Evolutionary conservation across 2,329 filamentous ascomycete genomes (phyloP), one percentile per base, ranked within the genome.

Genomic region (Colletotrichum australisinense): DNA sequence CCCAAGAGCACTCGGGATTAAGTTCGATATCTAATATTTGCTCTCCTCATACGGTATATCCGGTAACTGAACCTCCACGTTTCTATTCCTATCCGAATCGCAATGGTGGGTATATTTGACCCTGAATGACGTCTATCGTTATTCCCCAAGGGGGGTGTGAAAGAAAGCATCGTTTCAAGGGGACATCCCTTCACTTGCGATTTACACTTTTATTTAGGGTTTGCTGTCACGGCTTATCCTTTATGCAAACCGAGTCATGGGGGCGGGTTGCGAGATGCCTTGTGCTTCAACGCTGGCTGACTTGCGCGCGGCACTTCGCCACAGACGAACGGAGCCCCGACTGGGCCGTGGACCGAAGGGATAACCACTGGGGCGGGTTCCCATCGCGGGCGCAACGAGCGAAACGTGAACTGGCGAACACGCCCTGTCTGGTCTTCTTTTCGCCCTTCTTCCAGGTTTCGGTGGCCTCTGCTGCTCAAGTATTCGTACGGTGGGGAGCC

Each of bases 181-280:
- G 49, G 67, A 30, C 67, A 59, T 73, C 66, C 67, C 56, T 67
- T 14, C 11, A 12, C 46, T 53, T 9, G 30, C 35, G 38, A 46
- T 53, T 63, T 58, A 72, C 38, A 59, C 58, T 72, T 59, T 63
- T 5, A 56, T 59, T 69, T 73, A 73, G 70, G 42, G 59, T 73
- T 73, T 64, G 70, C 70, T 73, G 70, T 65, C 70, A 73, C 66
- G 70, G 60, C 59, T 59, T 55, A 46, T 69, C 53, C 59, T 55
- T 73, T 26, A 64, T 73, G 70, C 70, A 67, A 5, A 49, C 12
- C 53, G 65, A 73, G 59, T 69, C 70, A 73, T 65, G 38, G 60
- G 22, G 24, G 32, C 38, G 66, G 46, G 19, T 22, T 62, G 38
- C 66, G 49, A 55, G 53, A 8, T 26, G 52, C 35, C 16, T 38